Evolutionary conservation across 495 filamentous ascomycete species (phyloP), one percentile per base, ranked within the genome.

Genomic region (Entonaema liquescens): DNA sequence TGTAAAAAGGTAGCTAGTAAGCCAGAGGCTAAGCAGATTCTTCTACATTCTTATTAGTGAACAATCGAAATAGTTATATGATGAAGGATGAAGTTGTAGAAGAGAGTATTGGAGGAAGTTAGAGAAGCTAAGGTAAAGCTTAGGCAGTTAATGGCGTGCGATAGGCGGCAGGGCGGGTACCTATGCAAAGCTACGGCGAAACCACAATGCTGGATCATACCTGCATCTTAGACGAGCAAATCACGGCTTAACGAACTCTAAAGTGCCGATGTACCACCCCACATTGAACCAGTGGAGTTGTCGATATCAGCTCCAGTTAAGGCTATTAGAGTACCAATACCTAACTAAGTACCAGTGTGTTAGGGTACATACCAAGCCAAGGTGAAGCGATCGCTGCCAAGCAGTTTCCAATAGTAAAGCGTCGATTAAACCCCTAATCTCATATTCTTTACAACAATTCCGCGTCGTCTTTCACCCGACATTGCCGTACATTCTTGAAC

Each of bases 11-110:
- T 59, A 69, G 70, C 62, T 59, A 38, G 35, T 33, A 47, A 65
- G 70, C 70, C 65, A 66, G 6, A 58, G 17, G 3, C 25, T n/a
- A 42, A 31, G 56, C 23, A 25, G 29, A 35, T 44, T 12, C 15
- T 53, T 73, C 70, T 72, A 68, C 70, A 72, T 72, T 59, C 65
- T 72, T 23, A 25, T 72, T 23, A 25, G 29, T 2, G 3, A 47
- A 23, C 9, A 47, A 47, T 11, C 17, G 42, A 23, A 21, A 44
- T 2, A 1, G 28, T 19, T 47, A 5, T 12, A 47, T 40, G 55
- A 21, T 36, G 54, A 69, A 9, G 26, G 52, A 19, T 44, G 17
- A 44, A 44, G 49, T 19, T 25, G 23, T n/a, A 56, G 12, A 19
- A 38, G 42, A 53, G 29, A 35, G 11, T 3, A 17, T 8, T 26